Base-by-base conservation (phyloP, 2,329 filamentous ascomycete species). In the Dactylellina drechsleri region DNA sequence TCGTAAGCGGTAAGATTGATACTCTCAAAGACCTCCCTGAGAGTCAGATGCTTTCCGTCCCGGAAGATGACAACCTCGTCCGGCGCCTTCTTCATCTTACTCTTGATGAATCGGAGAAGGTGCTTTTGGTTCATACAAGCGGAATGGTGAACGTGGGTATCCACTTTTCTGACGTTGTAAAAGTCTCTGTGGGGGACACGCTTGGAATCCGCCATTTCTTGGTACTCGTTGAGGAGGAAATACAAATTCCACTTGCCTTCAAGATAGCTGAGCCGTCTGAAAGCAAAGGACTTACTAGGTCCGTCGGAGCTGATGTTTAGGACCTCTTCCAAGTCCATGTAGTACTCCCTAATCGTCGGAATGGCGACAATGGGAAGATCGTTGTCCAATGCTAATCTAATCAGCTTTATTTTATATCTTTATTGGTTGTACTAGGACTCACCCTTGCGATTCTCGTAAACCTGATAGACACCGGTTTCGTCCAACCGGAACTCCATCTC, bases 61-160 rank as follows among this genome's bases (percentile, higher is more conserved):
- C 95, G 88, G 82, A 89, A 96, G 52, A 99, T 87, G 5, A 99
- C 95, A 36, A 95, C 89, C 83, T 99, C 95, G 80, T 98, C 92
- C 0, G 93, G 93, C 16, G 88, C 95, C 83, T 97, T 99, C 87
- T 97, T 98, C 92, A 99, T 97, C 84, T 99, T 99, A 83, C 93
- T 97, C 83, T 99, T 99, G 85, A 99, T 99, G 83, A 99, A 99
- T 65, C 95, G 92, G 75, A 99, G 85, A 68, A 99, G 84, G 86
- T 99, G 95, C 83, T 99, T 99, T 83, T 99, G 95, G 81, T 99
- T 99, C 95, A 99, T 99, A 82, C 95, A 99, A 23, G 95, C 95
- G 15, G 95, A 99, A 82, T 99, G 95, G 81, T 99, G 95, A 79
- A 99, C 95, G 86, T 99, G 95, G 7, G 95, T 99, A 81, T 99